These are phyloP conservation scores for Ceriops decandra DNA, from an alignment of 345 rosid genomes.

Conservation along the genomic window DNA sequence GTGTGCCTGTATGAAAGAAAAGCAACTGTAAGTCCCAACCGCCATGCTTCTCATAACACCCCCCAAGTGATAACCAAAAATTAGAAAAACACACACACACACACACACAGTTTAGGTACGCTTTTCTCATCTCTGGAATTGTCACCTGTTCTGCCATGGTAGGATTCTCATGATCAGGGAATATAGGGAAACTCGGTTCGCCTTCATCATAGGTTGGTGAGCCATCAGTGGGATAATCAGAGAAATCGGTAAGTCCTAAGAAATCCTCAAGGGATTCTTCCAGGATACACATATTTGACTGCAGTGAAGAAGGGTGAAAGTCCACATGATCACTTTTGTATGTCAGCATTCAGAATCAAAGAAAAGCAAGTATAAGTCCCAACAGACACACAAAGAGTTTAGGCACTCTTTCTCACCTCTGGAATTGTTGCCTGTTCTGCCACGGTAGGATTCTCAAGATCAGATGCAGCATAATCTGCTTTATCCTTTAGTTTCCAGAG, in stretches of 20 bases:
- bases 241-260: background rate
- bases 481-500: slow-evolving; percentile 19
- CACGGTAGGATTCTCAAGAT: background rate
- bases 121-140: slow-evolving; percentile 13
- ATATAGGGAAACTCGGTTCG: no score
- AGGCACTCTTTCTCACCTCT: slow-evolving; percentile 15
- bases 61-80: background rate
- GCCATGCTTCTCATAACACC: no score
- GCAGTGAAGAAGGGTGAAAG: background rate
- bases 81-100: no score
- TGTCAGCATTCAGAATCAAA: slow-evolving; percentile 16
- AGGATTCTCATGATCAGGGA: background rate
- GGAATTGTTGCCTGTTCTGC: background rate
- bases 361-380: slow-evolving; percentile 7
- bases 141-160: background rate
- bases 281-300: background rate
- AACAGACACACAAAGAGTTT: background rate
- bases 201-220: no score
- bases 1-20: slow-evolving; percentile 12
- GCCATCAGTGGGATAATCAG: background rate
- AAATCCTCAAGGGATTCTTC: slow-evolving; percentile 5
- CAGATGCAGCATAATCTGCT: background rate
- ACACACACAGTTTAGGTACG: no score
- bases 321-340: background rate
- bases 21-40: slow-evolving; percentile 3